Percentiles rank a stretch among this genome's conserved stretches.
Evolutionary conservation across 192 early-diverging fungal species (phyloP).

Genomic region (Chytriomyces sp.): DNA sequence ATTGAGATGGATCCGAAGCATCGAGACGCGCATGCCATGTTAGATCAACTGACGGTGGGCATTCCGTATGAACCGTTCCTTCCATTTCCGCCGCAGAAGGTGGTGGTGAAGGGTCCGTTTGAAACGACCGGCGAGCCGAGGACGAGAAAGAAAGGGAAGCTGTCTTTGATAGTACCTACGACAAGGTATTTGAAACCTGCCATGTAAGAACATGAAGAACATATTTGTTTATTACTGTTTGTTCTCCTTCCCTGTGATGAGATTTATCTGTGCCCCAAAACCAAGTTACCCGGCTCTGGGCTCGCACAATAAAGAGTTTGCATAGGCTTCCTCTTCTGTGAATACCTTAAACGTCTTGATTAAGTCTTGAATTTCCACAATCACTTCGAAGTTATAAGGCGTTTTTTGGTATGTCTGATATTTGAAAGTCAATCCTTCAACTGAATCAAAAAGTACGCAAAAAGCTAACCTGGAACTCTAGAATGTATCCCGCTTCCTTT

Average conservation of each 20-base stretch:
- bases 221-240: too few relatives aligned
- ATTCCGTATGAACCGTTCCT: slow-evolving; percentile 3
- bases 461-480: slow-evolving; percentile 54
- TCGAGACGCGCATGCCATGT: slow-evolving; percentile 33
- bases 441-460: neutral
- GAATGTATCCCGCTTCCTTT: slow-evolving; percentile 52
- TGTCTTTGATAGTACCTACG: neutral
- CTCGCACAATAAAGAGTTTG: slow-evolving; percentile 51
- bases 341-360: slow-evolving; percentile 38
- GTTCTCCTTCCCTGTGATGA: too few relatives aligned
- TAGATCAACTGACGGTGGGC: slow-evolving; percentile 29
- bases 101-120: slow-evolving; percentile 3
- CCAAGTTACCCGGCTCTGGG: slow-evolving; percentile 34
- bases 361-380: slow-evolving; percentile 57
- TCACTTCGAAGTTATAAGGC: slow-evolving; percentile 44
- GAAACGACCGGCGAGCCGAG: neutral
- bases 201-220: too few relatives aligned
- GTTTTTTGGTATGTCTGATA: slow-evolving; percentile 53
- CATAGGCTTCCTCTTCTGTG: slow-evolving; percentile 56
- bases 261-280: too few relatives aligned
- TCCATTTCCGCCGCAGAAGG: slow-evolving; percentile 34
- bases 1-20: slow-evolving; percentile 28
- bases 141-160: neutral
- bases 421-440: neutral
- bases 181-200: neutral